Evolutionary conservation across 176 grass and related monocot genomes (phyloP).

Genomic region (Carex scoparia): DNA sequence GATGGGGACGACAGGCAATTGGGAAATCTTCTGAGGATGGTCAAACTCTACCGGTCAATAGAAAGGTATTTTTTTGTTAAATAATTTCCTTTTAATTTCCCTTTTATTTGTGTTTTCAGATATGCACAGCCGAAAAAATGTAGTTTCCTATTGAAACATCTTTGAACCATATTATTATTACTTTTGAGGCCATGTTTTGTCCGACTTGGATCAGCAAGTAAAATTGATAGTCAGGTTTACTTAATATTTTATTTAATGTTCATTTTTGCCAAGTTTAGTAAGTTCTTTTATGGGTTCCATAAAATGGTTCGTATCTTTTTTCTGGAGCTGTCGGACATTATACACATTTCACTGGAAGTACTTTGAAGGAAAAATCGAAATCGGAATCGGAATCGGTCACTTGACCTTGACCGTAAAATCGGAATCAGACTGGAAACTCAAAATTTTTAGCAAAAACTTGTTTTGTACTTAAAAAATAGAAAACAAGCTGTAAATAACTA

Average conservation of each 20-base stretch:
- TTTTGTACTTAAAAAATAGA: no score
- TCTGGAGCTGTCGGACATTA: not conserved
- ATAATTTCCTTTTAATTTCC: not conserved
- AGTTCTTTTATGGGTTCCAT: not conserved
- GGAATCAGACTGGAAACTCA: no score
- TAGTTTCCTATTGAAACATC: not conserved
- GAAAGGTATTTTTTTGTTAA: not conserved
- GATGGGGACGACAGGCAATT: not conserved
- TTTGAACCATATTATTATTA: not conserved
- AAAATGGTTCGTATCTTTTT: not conserved
- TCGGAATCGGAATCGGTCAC: no score
- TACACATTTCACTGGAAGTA: not conserved
- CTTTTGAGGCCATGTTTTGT: not conserved
- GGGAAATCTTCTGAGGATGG: not conserved
- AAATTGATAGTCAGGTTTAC: not conserved
- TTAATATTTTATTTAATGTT: not conserved
- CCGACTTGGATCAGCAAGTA: not conserved
- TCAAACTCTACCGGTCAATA: not conserved
- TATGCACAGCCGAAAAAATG: not conserved
- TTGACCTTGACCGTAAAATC: no score
- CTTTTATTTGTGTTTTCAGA: not conserved
- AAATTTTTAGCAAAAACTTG: no score
- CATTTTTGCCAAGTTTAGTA: not conserved
- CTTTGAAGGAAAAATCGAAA: not conserved
- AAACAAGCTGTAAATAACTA: no score